Conservation (phyloP, 768 basidiomycete genomes). For the Exidia glandulosa region DNA sequence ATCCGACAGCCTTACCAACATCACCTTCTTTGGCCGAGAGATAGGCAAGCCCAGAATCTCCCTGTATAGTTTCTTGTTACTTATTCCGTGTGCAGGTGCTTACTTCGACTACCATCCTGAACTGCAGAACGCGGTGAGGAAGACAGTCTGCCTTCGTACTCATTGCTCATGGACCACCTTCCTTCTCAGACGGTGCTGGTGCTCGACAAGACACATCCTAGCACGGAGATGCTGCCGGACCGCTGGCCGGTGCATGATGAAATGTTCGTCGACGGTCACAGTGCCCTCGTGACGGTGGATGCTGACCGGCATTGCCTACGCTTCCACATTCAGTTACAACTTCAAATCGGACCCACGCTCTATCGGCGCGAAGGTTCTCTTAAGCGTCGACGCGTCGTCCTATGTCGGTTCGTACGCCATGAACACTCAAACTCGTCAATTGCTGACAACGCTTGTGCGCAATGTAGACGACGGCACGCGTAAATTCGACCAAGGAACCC, state of each 20-base stretch:
- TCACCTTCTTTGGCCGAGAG: conserved; percentile 45
- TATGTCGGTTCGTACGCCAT: conserved; percentile 35
- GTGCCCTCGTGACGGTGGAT: conserved; percentile 3
- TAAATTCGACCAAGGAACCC: conserved; percentile 53
- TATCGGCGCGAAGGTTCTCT: conserved; percentile 49
- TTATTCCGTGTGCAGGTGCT: conserved; percentile 30
- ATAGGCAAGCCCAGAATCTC: conserved; percentile 30
- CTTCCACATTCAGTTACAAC: conserved; percentile 39
- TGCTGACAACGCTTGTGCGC: not conserved
- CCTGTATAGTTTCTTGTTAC: not conserved
- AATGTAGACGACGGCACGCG: conserved; percentile 37
- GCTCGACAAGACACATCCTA: conserved; percentile 47
- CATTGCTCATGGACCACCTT: conserved; percentile 5
- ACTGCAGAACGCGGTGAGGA: conserved; percentile 51
- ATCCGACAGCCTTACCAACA: conserved; percentile 47
- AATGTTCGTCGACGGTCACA: conserved; percentile 38
- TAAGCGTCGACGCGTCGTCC: conserved; percentile 55
- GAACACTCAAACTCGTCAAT: not conserved
- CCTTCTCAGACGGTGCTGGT: conserved; percentile 45
- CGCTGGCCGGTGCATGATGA: conserved; percentile 47
- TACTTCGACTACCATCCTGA: conserved; percentile 63
- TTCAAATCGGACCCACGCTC: conserved; percentile 61
- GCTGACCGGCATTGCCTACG: not conserved
- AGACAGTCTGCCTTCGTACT: not conserved
- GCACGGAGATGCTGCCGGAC: conserved; percentile 41